These are phyloP conservation scores for Aureobasidium sp. DNA, from an alignment of 2,329 filamentous ascomycete species.

Conservation along the genomic window DNA sequence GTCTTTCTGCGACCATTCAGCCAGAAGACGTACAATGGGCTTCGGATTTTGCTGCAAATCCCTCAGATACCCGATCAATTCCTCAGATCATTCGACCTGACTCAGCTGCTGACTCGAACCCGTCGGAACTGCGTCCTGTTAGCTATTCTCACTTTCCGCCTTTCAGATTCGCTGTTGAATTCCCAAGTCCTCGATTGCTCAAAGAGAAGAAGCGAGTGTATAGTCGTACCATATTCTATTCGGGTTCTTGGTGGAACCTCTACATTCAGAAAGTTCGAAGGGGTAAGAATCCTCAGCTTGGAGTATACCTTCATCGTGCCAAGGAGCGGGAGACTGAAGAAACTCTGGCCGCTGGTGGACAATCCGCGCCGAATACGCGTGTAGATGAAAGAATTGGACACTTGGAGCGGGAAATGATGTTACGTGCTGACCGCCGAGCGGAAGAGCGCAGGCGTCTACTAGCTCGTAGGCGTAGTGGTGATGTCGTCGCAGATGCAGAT, in stretches of 20 bases:
- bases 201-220: slow-evolving; percentile 56
- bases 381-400: slow-evolving; percentile 50
- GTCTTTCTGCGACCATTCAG: slow-evolving; percentile 46
- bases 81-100: slow-evolving; percentile 13
- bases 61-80: slow-evolving; percentile 28
- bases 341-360: slow-evolving; percentile 25
- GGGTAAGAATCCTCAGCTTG: slow-evolving; percentile 49
- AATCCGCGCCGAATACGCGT: slow-evolving; percentile 30
- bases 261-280: slow-evolving; percentile 54
- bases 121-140: slow-evolving; percentile 28
- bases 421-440: slow-evolving; percentile 32
- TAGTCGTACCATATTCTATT: slow-evolving; percentile 53
- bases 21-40: slow-evolving; percentile 51
- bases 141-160: slow-evolving; percentile 50
- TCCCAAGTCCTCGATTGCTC: slow-evolving; percentile 48
- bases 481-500: slow-evolving; percentile 2
- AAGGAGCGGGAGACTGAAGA: slow-evolving; percentile 49
- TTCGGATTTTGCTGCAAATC: slow-evolving; percentile 46
- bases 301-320: slow-evolving; percentile 53
- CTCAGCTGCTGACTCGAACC: slow-evolving; percentile 24
- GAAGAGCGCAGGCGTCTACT: slow-evolving; percentile 22
- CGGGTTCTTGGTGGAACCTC: slow-evolving; percentile 55
- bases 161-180: slow-evolving; percentile 53
- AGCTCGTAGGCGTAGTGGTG: neutral
- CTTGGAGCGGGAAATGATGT: slow-evolving; percentile 47